Conservation (phyloP, 1,139 yeast genomes). For the Taphrina sp. region DNA sequence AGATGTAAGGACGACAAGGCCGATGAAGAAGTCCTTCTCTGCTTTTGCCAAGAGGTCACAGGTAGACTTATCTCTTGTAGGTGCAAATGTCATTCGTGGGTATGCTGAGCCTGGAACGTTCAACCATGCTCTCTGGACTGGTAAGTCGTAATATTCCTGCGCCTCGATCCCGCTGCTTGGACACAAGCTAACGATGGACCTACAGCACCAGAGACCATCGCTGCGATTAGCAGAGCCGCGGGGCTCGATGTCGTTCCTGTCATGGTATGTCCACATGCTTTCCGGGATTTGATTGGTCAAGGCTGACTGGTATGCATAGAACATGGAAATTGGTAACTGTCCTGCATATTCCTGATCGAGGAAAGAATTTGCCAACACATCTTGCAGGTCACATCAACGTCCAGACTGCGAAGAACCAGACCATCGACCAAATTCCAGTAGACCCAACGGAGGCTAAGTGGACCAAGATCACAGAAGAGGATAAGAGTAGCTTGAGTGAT, state of each 20-base stretch:
- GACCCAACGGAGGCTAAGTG: background rate
- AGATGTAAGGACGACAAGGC: too few species aligned
- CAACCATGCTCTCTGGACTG: background rate
- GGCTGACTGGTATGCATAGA: too few species aligned
- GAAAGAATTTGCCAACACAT: background rate
- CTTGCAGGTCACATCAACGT: background rate
- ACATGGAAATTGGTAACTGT: background rate
- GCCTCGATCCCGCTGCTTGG: too few species aligned
- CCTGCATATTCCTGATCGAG: background rate
- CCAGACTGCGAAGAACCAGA: background rate
- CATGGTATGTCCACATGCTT: background rate
- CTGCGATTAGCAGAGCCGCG: background rate
- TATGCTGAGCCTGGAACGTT: background rate
- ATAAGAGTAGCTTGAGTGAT: background rate
- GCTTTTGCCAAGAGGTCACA: too few species aligned
- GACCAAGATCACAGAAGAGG: background rate
- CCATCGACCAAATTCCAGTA: background rate
- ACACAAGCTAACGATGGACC: too few species aligned
- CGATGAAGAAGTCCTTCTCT: too few species aligned
- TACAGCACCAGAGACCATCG: background rate
- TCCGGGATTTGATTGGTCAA: too few species aligned
- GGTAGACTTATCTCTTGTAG: too few species aligned
- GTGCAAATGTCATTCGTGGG: background rate
- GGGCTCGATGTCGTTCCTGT: background rate
- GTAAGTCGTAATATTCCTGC: too few species aligned